Evolutionary conservation across 192 early-diverging fungal genomes (phyloP), one percentile per base, ranked within the genome.

Genomic region (Coemansia sp.): DNA sequence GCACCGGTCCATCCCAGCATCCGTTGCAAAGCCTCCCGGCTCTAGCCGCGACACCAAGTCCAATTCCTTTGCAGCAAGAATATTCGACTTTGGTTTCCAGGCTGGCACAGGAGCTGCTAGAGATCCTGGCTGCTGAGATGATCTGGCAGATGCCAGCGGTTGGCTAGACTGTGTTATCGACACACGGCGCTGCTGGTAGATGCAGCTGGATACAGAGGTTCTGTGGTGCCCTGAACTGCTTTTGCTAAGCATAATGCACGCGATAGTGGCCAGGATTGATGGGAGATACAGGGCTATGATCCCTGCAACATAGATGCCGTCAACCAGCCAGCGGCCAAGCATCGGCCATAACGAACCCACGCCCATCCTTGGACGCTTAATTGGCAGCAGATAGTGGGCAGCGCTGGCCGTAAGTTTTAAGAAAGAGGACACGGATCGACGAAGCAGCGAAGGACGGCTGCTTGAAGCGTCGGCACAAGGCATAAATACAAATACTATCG

Each of bases 1-100:
- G 28, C 70, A 73, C 18, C 36, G 30, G n/a, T 61, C 58, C 2
- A 47, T n/a, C n/a, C n/a, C n/a, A n/a, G 44, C 42, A 7, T 21
- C 41, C 23, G 26, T 23, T 23, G 14, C 40, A 0, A n/a, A n/a
- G n/a, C n/a, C n/a, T n/a, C n/a, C n/a, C n/a, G n/a, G n/a, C n/a
- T n/a, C n/a, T n/a, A n/a, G n/a, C n/a, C n/a, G n/a, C n/a, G n/a
- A n/a, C n/a, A n/a, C n/a, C n/a, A n/a, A n/a, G n/a, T n/a, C n/a
- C n/a, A n/a, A n/a, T n/a, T n/a, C n/a, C n/a, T n/a, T n/a, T n/a
- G n/a, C n/a, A n/a, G n/a, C n/a, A n/a, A n/a, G n/a, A n/a, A n/a
- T n/a, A n/a, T n/a, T n/a, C n/a, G n/a, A n/a, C n/a, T n/a, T n/a
- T n/a, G n/a, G n/a, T n/a, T n/a, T n/a, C n/a, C n/a, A n/a, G n/a